Base-by-base conservation (phyloP, 2,329 filamentous ascomycete genomes). In the Didymella segeticola region DNA sequence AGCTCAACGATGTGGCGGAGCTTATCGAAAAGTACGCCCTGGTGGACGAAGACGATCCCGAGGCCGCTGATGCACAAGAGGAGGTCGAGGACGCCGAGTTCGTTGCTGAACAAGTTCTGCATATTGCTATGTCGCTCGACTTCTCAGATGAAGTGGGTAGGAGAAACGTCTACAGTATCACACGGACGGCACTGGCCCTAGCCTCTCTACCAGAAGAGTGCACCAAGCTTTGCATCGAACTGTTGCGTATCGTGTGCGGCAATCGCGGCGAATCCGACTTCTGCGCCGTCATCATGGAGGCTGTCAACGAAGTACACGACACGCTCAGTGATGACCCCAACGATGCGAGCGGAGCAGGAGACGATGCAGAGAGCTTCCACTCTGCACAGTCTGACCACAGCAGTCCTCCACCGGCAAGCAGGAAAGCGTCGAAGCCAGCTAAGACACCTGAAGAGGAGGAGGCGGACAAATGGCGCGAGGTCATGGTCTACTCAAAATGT, bases 401-500 rank as follows among this genome's bases (percentile, higher is more conserved):
- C 69, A 83, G 86, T 20, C 58, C 57, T 27, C 57, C 43, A 84
- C 86, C 46, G 82, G 80, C 48, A 86, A 83, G 34, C 39, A 58
- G 43, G 15, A 67, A 62, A 43, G 57, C 53, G 12, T 29, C 52
- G 58, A 53, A 76, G 65, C 38, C 60, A 47, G 49, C 73, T 64
- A 63, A 78, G 75, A 41, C 34, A 77, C 67, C 58, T 78, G 74
- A 58, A 64, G 67, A 80, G 82, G 85, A 62, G 42, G 82, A 85
- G 46, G 83, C 86, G 61, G 81, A 81, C 39, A 96, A 93, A 77
- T 91, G 90, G 1, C 86, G 86, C 61, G 92, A 97, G 76, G 95
- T 97, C 70, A 87, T 97, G 80, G 89, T 98, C 73, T 98, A 98
- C 79, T 93, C 97, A 86, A 98, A 98, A 78, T 98, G 95, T 74